These are phyloP conservation scores for Chaetomium strumarium DNA, from an alignment of 2,329 filamentous ascomycete species.

Conservation along the genomic window DNA sequence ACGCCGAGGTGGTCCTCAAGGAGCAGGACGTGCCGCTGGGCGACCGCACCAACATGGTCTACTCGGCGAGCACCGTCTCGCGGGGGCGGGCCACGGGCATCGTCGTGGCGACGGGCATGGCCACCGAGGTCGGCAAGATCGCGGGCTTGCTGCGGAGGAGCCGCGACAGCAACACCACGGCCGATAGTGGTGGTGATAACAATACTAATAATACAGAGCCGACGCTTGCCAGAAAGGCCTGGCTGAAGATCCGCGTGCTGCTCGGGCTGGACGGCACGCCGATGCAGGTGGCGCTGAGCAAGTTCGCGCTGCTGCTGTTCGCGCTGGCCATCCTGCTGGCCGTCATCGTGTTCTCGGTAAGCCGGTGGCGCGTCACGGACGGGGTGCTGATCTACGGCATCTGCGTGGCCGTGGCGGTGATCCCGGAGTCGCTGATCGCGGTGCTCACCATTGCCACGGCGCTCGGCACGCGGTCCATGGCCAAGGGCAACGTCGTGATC, in stretches of 20 bases:
- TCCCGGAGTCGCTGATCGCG: conserved; percentile 97
- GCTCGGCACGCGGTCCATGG: conserved; percentile 77
- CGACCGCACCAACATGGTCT: conserved; percentile 65
- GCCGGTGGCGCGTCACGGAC: conserved; percentile 87
- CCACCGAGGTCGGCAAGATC: conserved; percentile 52
- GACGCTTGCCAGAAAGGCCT: conserved; percentile 16
- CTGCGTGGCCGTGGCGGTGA: conserved; percentile 92
- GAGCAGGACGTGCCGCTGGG: conserved; percentile 33
- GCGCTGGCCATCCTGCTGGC: conserved; percentile 59
- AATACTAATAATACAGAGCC: too few relatives aligned
- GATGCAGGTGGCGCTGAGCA: conserved; percentile 60
- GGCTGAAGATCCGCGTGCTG: conserved; percentile 31
- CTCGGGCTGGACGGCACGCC: conserved; percentile 56
- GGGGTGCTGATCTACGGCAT: conserved; percentile 91
- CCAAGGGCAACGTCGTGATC: conserved; percentile 88
- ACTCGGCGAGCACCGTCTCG: conserved; percentile 66
- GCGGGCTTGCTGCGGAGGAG: conserved; percentile 50
- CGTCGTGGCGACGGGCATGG: conserved; percentile 62
- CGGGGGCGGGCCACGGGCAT: conserved; percentile 64
- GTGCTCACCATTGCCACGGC: conserved; percentile 93
- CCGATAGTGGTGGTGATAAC: too few relatives aligned
- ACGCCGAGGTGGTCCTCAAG: conserved; percentile 31
- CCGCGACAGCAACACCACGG: conserved; percentile 34
- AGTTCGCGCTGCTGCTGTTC: conserved; percentile 61
- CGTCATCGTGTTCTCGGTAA: conserved; percentile 91